These are phyloP conservation scores for Reticulascus tulasneorum DNA, from an alignment of 2,329 filamentous ascomycete genomes.

Conservation along the genomic window DNA sequence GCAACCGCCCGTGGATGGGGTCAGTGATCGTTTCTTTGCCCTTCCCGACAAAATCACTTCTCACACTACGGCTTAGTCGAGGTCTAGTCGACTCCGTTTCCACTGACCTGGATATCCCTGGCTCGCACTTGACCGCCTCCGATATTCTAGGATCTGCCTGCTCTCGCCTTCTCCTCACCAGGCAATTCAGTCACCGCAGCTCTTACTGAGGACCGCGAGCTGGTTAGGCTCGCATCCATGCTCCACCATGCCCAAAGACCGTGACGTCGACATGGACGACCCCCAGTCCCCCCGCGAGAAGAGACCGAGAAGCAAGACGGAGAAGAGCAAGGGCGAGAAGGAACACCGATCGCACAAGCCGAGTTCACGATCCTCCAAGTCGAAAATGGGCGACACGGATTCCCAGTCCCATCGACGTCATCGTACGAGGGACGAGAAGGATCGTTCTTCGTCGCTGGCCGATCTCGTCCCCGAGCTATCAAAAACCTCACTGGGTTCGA, in stretches of 20 bases:
- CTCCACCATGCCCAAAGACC: constrained; percentile 35
- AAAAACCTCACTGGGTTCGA: constrained; percentile 30
- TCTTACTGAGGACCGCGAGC: not conserved
- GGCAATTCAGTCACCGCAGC: not conserved
- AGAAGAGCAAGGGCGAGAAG: constrained; percentile 17
- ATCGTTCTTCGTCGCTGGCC: constrained; percentile 35
- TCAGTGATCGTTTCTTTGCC: too few relatives aligned
- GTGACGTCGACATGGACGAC: constrained; percentile 34
- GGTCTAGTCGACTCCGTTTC: too few relatives aligned
- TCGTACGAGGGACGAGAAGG: constrained; percentile 20
- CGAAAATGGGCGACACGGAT: constrained; percentile 11
- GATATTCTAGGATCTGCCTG: too few relatives aligned
- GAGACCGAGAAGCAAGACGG: constrained; percentile 14
- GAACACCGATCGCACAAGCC: constrained; percentile 18
- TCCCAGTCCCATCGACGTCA: constrained; percentile 14
- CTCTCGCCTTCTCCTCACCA: not conserved
- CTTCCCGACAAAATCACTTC: too few relatives aligned
- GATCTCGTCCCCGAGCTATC: constrained; percentile 47
- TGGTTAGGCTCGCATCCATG: constrained; percentile 13
- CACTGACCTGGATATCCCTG: too few relatives aligned
- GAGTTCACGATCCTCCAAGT: constrained; percentile 14
- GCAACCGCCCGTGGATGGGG: constrained; percentile 7
- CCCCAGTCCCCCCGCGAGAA: constrained; percentile 32
- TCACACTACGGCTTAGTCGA: too few relatives aligned
- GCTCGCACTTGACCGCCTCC: too few relatives aligned